Conservation (phyloP, 208 protist genomes). For the Leishmania major region DNA sequence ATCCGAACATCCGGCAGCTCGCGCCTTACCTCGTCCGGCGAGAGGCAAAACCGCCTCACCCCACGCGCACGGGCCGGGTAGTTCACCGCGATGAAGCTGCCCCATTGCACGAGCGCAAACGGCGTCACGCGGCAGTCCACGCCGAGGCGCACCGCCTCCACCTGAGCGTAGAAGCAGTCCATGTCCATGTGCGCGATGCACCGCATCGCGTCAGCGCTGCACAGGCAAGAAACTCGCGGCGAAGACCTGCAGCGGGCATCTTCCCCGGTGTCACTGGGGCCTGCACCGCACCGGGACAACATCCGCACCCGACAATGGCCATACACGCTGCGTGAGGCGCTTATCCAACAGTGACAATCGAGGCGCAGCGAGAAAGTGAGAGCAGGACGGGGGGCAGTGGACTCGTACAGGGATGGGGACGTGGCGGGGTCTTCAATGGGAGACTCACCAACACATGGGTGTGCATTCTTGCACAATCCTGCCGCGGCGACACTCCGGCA, state of each 20-base stretch:
- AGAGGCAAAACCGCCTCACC: slow-evolving; percentile 62
- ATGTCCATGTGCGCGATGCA: slow-evolving; percentile 87
- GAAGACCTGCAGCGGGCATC: background rate
- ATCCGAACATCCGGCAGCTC: slow-evolving; percentile 60
- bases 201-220: background rate
- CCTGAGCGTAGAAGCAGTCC: slow-evolving; percentile 93
- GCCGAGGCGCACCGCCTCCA: slow-evolving; percentile 81
- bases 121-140: slow-evolving; percentile 76
- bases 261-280: background rate
- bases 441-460: background rate
- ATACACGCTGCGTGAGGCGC: background rate
- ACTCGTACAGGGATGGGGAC: background rate
- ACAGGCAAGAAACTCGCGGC: background rate
- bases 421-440: background rate
- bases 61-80: slow-evolving; percentile 84
- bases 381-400: background rate
- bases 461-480: background rate
- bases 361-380: background rate
- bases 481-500: background rate
- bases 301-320: background rate
- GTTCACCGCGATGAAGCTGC: slow-evolving; percentile 89
- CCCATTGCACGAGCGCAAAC: slow-evolving; percentile 81
- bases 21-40: slow-evolving; percentile 40
- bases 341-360: background rate
- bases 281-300: slow-evolving; percentile 5